Evolutionary conservation across 2,329 filamentous ascomycete genomes (phyloP), one percentile per base, ranked within the genome.

Genomic region (Aspergillus amoenus): DNA sequence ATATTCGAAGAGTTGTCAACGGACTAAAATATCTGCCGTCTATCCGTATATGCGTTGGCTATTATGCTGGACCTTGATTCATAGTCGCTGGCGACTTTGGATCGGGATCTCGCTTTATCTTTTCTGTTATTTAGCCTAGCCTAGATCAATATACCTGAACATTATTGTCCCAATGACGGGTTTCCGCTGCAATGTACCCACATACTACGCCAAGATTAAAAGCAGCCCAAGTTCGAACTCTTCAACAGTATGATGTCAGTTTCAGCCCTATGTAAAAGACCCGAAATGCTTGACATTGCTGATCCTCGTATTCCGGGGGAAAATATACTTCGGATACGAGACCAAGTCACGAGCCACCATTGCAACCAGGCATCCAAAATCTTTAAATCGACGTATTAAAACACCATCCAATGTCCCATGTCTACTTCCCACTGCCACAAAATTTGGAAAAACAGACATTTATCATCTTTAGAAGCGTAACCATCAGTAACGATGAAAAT

Each of bases 1-100:
- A 87, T 97, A 30, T 87, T 97, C 65, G 82, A 86, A 57, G 82
- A 89, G 55, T 75, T 95, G 69, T 76, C 81, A 21, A 63, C 58
- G 32, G 63, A 61, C 30, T 70, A 57, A 55, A 32, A 51, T 42
- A 41, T 54, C n/a, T 32, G 54, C 21, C 43, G 53, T 48, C 32
- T 43, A 57, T 59, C 52, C 40, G 27, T 59, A 21, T 27, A 59
- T 55, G 9, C 42, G 32, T 17, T 44, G 24, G 17, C 24, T 7
- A 44, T 45, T 4, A 37, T 11, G 39, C 9, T 4, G 18, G 5
- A n/a, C 11, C n/a, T 49, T 32, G 37, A 44, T 55, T 49, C 17
- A 43, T 48, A 57, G 67, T 68, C 61, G 70, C 70, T 60, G 68
- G 70, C 70, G 61, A 62, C 66, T 56, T 55, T 57, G 43, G 18